A percentile compares a stretch with the other conserved stretches of the same genome.
phyloP scores from a whole-genome alignment of 2,329 filamentous ascomycete species.

The Ceratocystis variospora region DNA sequence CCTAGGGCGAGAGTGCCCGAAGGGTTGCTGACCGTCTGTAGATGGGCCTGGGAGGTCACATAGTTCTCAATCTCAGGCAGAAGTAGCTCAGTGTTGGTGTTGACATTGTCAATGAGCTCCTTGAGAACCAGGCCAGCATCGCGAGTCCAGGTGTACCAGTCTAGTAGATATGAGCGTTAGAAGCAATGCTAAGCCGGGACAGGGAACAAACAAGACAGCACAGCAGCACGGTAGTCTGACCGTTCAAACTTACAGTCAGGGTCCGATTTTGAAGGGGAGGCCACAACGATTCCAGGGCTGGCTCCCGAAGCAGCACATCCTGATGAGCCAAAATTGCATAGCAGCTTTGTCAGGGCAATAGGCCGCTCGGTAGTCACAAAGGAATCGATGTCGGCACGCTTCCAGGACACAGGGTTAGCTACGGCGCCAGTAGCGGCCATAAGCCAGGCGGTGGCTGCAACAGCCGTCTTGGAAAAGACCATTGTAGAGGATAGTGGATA shows the following conservation, averaged over 20 bases:
- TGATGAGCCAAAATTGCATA: constrained; percentile 46
- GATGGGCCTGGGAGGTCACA: constrained; percentile 49
- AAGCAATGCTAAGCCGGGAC: neutral
- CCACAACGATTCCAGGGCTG: constrained; percentile 40
- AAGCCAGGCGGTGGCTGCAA: constrained; percentile 16
- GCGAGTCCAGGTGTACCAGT: constrained; percentile 68
- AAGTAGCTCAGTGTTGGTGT: constrained; percentile 40
- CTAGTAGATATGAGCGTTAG: constrained; percentile 29
- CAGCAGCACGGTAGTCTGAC: neutral
- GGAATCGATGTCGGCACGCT: constrained; percentile 28
- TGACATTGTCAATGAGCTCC: constrained; percentile 47
- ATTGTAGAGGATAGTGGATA: constrained; percentile 16
- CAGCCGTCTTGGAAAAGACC: constrained; percentile 17
- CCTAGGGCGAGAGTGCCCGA: constrained; percentile 45
- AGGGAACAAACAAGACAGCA: neutral
- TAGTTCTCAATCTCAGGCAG: constrained; percentile 53
- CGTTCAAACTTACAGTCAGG: constrained; percentile 39
- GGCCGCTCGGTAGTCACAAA: constrained; percentile 41
- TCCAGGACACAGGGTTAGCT: constrained; percentile 12
- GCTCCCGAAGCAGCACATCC: constrained; percentile 39
- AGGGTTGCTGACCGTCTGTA: constrained; percentile 56
- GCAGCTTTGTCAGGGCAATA: constrained; percentile 37
- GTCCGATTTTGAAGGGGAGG: constrained; percentile 38
- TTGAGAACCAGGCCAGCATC: constrained; percentile 61
- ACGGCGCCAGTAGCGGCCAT: constrained; percentile 17